Base-by-base conservation (phyloP, 495 filamentous ascomycete species). In the Neurospora sp. region DNA sequence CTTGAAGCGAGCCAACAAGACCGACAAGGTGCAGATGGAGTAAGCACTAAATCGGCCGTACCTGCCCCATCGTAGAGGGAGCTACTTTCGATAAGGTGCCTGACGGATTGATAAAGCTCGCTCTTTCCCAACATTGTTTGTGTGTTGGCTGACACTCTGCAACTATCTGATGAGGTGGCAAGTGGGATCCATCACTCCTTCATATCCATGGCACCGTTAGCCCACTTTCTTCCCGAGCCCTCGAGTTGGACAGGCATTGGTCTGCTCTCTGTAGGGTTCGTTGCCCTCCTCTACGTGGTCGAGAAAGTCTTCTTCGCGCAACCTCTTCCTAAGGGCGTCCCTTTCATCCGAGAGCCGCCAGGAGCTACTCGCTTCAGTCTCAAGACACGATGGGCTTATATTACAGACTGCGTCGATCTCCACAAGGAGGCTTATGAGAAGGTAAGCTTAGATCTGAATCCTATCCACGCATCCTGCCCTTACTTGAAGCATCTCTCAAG, bases 341-440 rank as follows among this genome's bases (percentile, higher is more conserved):
- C 78, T 17, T 71, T 75, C 28, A 42, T 80, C 40, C 69, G 77
- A 39, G 78, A 79, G 62, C 62, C 66, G 36, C 37, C n/a, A 15
- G 79, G 78, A 13, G 54, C 42, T 15, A 75, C 34, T 9, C 19
- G 66, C 11, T 80, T 81, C 75, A 77, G 79, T 31, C 69, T 74
- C 17, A 80, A 75, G 73, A 54, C 45, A 28, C 45, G 45, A 54
- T 54, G 45, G 45, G 45, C 10, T 13, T 54, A 28, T 54, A 73
- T 75, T 31, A 72, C 66, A 8, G 76, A 80, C 59, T 79, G 78
- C 40, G 66, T 36, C 19, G 21, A 11, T 0, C 70, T 81, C 0
- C 80, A 75, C 73, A 69, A 71, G 10, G 78, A 79, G 42, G 76
- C 74, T n/a, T 82, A 78, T 62, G 74, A 80, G n/a, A 76, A 78